Base-by-base conservation (phyloP, 75 land plant species). In the Sequoia sempervirens region DNA sequence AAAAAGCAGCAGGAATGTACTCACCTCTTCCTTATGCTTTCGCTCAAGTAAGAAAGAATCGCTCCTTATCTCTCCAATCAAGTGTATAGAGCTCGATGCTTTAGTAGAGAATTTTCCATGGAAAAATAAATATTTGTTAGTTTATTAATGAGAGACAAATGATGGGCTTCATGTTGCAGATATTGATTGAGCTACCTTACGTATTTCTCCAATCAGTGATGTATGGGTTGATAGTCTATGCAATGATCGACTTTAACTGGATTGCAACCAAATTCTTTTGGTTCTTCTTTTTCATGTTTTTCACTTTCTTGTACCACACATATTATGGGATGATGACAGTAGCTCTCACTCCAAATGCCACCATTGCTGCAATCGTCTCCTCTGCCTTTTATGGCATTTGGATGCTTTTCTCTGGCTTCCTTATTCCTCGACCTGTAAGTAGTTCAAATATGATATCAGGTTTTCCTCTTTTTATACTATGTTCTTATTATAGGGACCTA, bases 321-420 rank as follows among this genome's bases (percentile, higher is more conserved):
- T 91, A 91, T 75, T 94, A 94, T 81, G 97, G 96, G 10, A 94
- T 94, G 96, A 90, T 94, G 96, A 93, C 91, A 0, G 92, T 95
- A 66, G 95, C 90, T 70, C 86, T 95, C 28, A 91, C 94, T 2
- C 93, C 96, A 10, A 76, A 83, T n/a, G 94, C 91, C 46, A 90
- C 90, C 1, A 5, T 92, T 36, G 94, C 94, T 26, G 89, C 93
- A 13, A 88, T 95, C 5, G 73, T 94, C 37, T 94, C 97, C 46
- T 92, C 96, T 23, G 93, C 90, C 13, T 95, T 92, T 50, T 94
- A 94, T 80, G 88, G 91, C 0, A 66, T 95, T 46, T 95, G 97
- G 97, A 95, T 94, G 52, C 93, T 95, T n/a, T 88, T 94, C 34
- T 87, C 96, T 1, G 96, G 96, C 20, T 95, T 93, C 82, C 86